Conservation (phyloP, 176 grass and related monocot genomes). For the Ananas comosus region DNA sequence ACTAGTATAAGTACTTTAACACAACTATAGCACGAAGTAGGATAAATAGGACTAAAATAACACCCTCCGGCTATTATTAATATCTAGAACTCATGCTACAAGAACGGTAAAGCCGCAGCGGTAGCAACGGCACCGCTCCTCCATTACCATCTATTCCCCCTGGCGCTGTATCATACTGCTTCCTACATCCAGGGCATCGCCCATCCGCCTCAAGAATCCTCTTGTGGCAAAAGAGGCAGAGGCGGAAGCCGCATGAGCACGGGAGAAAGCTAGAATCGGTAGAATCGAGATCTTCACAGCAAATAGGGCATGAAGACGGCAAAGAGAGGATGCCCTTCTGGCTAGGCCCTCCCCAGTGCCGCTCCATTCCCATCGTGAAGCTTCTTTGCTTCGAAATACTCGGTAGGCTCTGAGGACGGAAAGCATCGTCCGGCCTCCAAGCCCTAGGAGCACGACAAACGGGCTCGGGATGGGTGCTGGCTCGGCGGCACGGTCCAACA, state of each 20-base stretch:
- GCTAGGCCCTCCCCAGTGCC: conserved; percentile 15
- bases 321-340: conserved; percentile 38
- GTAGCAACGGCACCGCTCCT: conserved; percentile 23
- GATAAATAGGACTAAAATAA: conserved; percentile 24
- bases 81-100: conserved; percentile 78
- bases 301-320: conserved; percentile 76
- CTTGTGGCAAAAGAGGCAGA: conserved; percentile 97
- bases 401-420: conserved; percentile 80
- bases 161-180: conserved; percentile 50
- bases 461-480: conserved; percentile 20
- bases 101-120: conserved; percentile 50
- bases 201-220: conserved; percentile 79
- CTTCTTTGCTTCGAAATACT: conserved; percentile 76
- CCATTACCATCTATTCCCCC: conserved; percentile 25
- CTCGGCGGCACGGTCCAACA: background rate
- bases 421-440: conserved; percentile 70
- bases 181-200: conserved; percentile 90
- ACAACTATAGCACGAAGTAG: conserved; percentile 31
- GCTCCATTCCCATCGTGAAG: conserved; percentile 37
- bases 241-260: conserved; percentile 67
- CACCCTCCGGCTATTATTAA: conserved; percentile 33
- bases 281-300: conserved; percentile 75
- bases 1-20: conserved; percentile 1
- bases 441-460: conserved; percentile 43
- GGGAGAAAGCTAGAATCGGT: conserved; percentile 89